Evolutionary conservation across 2,329 filamentous ascomycete genomes (phyloP), one percentile per base, ranked within the genome.

Genomic region (Allantophomopsis lycopodina): DNA sequence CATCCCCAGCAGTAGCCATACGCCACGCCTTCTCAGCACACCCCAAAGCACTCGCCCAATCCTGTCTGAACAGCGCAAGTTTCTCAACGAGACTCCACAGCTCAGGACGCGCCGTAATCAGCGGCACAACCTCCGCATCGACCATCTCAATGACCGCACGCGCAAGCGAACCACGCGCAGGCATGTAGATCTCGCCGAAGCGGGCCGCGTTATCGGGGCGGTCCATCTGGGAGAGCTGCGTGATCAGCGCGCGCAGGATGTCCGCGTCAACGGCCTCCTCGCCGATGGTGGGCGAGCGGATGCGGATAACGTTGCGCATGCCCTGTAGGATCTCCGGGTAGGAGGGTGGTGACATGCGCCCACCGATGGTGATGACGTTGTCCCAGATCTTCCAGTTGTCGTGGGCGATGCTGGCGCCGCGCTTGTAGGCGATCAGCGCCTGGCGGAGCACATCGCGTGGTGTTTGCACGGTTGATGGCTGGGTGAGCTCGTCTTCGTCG

Each of bases 321-420:
- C 85, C 85, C 4, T 79, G 68, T 23, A 94, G 64, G 38, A 94
- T 74, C 45, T 95, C 86, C 0, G 66, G 58, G 53, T 86, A 78
- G 1, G 81, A 76, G 0, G 84, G 80, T 2, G 89, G 88, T 1
- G 69, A 70, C 20, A 91, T 72, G 2, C 85, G 83, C 0, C 83
- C 76, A 0, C 84, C 82, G 16, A 96, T 79, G 0, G 87, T 91
- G 42, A 98, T 73, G 13, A 96, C 81, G 52, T 98, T 98, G 55
- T 94, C 85, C 89, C 89, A 96, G 57, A 98, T 95, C 49, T 85
- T 79, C 71, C 82, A 84, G 61, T 89, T 89, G 50, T 87, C 79
- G 58, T 85, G 73, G 38, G 93, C 86, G 17, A 94, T 73, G 4
- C 74, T 71, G 0, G 88, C 86, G 8, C 88, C 91, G 46, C 83